Base-by-base conservation (phyloP, 257 asterid species). In the Scutellaria galericulata region DNA sequence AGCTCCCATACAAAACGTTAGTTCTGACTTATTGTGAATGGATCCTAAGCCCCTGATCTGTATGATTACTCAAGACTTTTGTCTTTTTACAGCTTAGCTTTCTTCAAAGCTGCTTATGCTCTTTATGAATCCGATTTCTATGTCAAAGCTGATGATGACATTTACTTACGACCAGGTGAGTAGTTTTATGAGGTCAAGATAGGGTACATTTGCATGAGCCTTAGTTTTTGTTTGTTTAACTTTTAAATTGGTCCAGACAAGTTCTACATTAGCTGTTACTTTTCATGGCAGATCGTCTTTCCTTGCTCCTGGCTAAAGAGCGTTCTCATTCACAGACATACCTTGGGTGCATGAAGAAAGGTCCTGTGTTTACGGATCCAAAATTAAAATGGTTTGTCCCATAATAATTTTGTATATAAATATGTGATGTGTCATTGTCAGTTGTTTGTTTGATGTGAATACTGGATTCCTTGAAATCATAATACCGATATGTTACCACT, bases 1-100 rank as follows among this genome's bases (percentile, higher is more conserved):
- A 95, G 88, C 99, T 95, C 74, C 98, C 98, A 11, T 90, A 92
- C 85, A 95, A 95, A 90, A 95, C 99, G 98, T 95, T 75, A 86
- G 99, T 92, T 81, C 86, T 77, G 59, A 61, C 66, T 59, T 31
- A 12, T 51, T 58, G 37, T 46, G 13, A 61, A 78, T 48, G 51
- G 27, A 45, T 79, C 20, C 74, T 75, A 42, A 20, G 79, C 67
- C 56, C 40, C 46, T 31, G 15, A 63, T 37, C 27, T 72, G 24
- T 53, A 51, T 70, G 52, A 56, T 75, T 74, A 58, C 66, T 62
- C 84, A 82, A 18, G 74, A 78, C 69, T 22, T 78, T 10, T 55
- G 58, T 77, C 50, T 50, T 67, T 56, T 73, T 82, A 67, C 96
- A 95, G 98, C 63, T 64, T 95, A 72, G 98, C 97, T 70, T 92